A percentile compares a stretch with the other conserved stretches of the same genome.
These are phyloP conservation scores for Boletus smithii DNA, from an alignment of 1,284 basidiomycete genomes.

Conservation along the genomic window DNA sequence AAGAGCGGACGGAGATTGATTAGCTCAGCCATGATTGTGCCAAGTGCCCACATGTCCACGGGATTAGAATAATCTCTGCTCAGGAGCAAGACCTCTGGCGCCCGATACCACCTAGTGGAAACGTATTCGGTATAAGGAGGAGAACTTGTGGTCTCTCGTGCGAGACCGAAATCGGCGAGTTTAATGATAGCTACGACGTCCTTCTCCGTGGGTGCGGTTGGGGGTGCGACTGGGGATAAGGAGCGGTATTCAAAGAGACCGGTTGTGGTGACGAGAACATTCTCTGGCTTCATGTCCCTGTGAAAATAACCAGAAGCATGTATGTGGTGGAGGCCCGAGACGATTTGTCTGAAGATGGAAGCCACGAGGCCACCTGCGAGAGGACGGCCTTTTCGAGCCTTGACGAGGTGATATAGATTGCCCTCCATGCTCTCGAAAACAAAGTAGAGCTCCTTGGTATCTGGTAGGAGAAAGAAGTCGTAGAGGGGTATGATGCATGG, in stretches of 20 bases:
- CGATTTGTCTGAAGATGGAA: constrained; percentile 92
- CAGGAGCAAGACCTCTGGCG: constrained; percentile 92
- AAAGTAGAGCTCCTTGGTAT: constrained; percentile 94
- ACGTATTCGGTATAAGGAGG: constrained; percentile 99
- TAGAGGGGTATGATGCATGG: constrained; percentile 98
- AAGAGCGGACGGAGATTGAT: constrained; percentile 95
- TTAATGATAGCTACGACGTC: constrained; percentile 98
- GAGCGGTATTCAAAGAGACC: constrained; percentile 94
- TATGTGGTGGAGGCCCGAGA: constrained; percentile 89
- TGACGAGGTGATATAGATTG: constrained; percentile 98
- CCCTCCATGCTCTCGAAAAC: constrained; percentile 99
- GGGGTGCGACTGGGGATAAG: constrained; percentile 57
- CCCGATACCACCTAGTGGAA: constrained; percentile 98
- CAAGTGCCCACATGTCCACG: constrained; percentile 99
- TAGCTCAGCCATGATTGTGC: constrained; percentile 96
- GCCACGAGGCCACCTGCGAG: constrained; percentile 94
- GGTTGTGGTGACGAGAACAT: constrained; percentile 99
- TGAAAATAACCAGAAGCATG: constrained; percentile 95
- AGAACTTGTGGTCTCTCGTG: constrained; percentile 81
- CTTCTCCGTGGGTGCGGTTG: constrained; percentile 69
- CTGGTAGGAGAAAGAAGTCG: constrained; percentile 95
- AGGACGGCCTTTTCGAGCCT: constrained; percentile 90
- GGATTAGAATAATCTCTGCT: constrained; percentile 93
- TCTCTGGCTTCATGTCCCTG: constrained; percentile 99
- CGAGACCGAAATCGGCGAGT: constrained; percentile 97